Evolutionary conservation across 345 rosid genomes (phyloP), one percentile per base, ranked within the genome.

Genomic region (Adansonia digitata): DNA sequence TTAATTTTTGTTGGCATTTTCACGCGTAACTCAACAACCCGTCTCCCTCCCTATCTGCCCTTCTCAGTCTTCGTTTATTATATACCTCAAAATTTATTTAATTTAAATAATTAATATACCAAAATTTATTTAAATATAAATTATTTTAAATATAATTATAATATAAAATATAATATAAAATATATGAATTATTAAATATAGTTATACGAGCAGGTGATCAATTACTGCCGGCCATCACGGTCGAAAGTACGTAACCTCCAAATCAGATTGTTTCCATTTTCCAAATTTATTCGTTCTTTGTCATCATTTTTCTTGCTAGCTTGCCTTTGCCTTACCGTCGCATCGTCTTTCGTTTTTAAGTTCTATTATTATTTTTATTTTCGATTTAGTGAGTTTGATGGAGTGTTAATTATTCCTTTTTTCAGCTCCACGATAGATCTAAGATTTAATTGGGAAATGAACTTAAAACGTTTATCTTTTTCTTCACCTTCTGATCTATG

Each of bases 11-110:
- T 1, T 57, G 8, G 27, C 26, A 0, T 57, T 57, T 57, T 27
- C 35, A 57, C 63, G 13, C 35, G 63, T 26, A 64, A 6, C 70
- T 42, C 70, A 66, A 66, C 70, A 27, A 22, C 45, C 70, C 15
- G n/a, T n/a, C n/a, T n/a, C 22, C 42, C 70, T 1, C 29, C 26
- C 51, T 40, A 66, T 42, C 70, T 66, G 49, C 70, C 70, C 70
- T 66, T 66, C 70, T 66, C 22, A 56, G 4, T n/a, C n/a, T n/a
- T n/a, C n/a, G n/a, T n/a, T n/a, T n/a, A n/a, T n/a, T n/a, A n/a
- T n/a, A n/a, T n/a, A n/a, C n/a, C n/a, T n/a, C n/a, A n/a, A n/a
- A n/a, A n/a, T n/a, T n/a, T n/a, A n/a, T n/a, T n/a, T n/a, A n/a
- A n/a, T n/a, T n/a, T n/a, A n/a, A n/a, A n/a, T n/a, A n/a, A n/a